Conservation (phyloP, 768 basidiomycete species). For the Holtermanniella nyarrowii region DNA sequence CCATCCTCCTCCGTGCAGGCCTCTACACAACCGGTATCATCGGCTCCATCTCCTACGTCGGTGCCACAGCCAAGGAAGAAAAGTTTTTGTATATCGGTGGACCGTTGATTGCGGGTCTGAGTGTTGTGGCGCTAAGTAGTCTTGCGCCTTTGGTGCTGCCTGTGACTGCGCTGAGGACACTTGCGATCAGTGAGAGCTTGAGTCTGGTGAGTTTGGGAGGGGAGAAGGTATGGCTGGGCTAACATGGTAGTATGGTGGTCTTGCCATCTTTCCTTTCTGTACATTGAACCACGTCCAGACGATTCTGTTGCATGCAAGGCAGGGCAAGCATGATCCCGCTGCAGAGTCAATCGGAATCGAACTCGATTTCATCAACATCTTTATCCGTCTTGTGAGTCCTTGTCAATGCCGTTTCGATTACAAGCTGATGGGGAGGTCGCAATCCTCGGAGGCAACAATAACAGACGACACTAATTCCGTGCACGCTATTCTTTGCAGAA, state of each 20-base stretch:
- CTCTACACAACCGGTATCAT: constrained; percentile 65
- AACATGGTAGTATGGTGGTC: constrained; percentile 60
- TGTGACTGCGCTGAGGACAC: constrained; percentile 57
- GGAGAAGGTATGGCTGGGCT: too few species aligned
- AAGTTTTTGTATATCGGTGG: constrained; percentile 78
- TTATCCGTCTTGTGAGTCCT: constrained; percentile 72
- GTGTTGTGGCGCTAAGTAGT: constrained; percentile 75
- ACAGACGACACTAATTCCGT: neutral
- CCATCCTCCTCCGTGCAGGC: constrained; percentile 73
- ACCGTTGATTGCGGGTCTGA: constrained; percentile 76
- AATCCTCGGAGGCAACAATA: neutral
- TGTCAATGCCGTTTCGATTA: constrained; percentile 46
- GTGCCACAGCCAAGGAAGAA: constrained; percentile 77
- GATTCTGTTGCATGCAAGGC: constrained; percentile 51
- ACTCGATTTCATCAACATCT: constrained; percentile 83
- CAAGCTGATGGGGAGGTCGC: neutral
- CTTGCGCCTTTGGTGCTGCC: constrained; percentile 84
- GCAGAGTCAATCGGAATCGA: constrained; percentile 68
- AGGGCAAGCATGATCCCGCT: constrained; percentile 60
- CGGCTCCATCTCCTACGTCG: constrained; percentile 49
- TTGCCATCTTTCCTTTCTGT: constrained; percentile 56
- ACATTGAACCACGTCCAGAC: constrained; percentile 54
- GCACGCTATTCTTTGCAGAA: too few species aligned
- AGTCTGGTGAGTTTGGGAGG: constrained; percentile 39
- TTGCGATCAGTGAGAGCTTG: constrained; percentile 66